phyloP scores from a whole-genome alignment of 2,329 filamentous ascomycete genomes.

The Chrysosporium keratinophilum region DNA sequence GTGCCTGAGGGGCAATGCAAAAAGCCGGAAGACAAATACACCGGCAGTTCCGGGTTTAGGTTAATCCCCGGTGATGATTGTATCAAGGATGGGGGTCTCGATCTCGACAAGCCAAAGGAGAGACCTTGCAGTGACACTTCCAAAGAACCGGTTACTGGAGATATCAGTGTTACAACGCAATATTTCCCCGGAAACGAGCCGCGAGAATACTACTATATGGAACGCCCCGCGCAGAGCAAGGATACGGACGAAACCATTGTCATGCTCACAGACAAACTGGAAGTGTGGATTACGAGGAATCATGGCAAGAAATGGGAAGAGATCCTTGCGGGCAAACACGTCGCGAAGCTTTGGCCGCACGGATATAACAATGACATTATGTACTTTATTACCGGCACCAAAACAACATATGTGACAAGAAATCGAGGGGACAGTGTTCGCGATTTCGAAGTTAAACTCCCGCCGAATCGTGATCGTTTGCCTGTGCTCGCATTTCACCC shows the following conservation, averaged over 20 bases:
- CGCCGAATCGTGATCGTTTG: slow-evolving; percentile 39
- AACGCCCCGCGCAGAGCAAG: slow-evolving; percentile 56
- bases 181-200: slow-evolving; percentile 53
- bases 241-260: slow-evolving; percentile 63
- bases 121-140: slow-evolving; percentile 60
- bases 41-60: slow-evolving; percentile 80
- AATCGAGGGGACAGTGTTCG: slow-evolving; percentile 67
- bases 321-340: slow-evolving; percentile 57
- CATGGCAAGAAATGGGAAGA: slow-evolving; percentile 80
- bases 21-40: slow-evolving; percentile 60
- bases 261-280: slow-evolving; percentile 47
- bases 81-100: slow-evolving; percentile 48
- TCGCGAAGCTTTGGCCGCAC: slow-evolving; percentile 65
- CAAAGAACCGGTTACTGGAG: slow-evolving; percentile 48
- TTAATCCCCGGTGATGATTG: slow-evolving; percentile 78
- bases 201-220: slow-evolving; percentile 61
- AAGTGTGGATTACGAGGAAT: slow-evolving; percentile 66
- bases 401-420: slow-evolving; percentile 66
- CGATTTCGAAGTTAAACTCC: slow-evolving; percentile 59
- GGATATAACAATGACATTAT: slow-evolving; percentile 71
- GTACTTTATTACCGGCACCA: slow-evolving; percentile 66
- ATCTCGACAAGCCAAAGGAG: slow-evolving; percentile 60
- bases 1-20: slow-evolving; percentile 66
- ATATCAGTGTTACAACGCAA: slow-evolving; percentile 52
- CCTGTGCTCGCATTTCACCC: slow-evolving; percentile 68